Evolutionary conservation across 352 stramenopile species (phyloP), one percentile per base, ranked within the genome.

Genomic region (Lagenidium sp.): DNA sequence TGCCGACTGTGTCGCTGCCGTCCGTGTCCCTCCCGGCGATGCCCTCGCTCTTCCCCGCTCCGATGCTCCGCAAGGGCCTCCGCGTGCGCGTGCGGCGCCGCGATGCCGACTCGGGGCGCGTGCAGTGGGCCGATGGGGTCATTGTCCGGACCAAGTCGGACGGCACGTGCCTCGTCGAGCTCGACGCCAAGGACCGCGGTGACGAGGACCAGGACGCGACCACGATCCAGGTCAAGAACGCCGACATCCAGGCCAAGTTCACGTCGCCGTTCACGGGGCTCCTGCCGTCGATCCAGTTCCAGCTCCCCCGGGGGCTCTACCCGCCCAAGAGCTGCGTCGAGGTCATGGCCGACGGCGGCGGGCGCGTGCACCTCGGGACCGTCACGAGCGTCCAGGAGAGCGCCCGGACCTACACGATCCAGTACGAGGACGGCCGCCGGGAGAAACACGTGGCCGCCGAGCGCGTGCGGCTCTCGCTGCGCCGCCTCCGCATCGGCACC

Each of bases 381-480:
- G 41, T 83, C 7, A 35, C 67, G 1, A 58, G 60, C 2, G 51
- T 57, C 4, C 74, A 71, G 28, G 68, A 82, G 29, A 36, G 55
- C 1, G 63, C 68, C 0, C 66, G 58, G 16, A 81, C 67, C 21
- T 82, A 84, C 36, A 64, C 65, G 2, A 68, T 85, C 19, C 11
- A 57, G 10, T 85, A 82, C 36, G 56, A 60, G 16, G 73, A 85
- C 24, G 73, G 70, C 2, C 63, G 59, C 11, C 82, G 80, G 44
- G 68, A 81, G 34, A 82, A 83, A 31, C 65, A 65, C 7, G 61
- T 85, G 6, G 37, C 53, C 1, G 57, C 57, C 6, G 68, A 81
- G 18, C 65, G 65, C 15, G 66, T 85, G 24, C 73, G 70, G 11
- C 41, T 83, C 0, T 83, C 65, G 11, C 49, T 83, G 2, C 67